These are phyloP conservation scores for Begonia masoniana DNA, from an alignment of 306 rosid species.

Conservation along the genomic window DNA sequence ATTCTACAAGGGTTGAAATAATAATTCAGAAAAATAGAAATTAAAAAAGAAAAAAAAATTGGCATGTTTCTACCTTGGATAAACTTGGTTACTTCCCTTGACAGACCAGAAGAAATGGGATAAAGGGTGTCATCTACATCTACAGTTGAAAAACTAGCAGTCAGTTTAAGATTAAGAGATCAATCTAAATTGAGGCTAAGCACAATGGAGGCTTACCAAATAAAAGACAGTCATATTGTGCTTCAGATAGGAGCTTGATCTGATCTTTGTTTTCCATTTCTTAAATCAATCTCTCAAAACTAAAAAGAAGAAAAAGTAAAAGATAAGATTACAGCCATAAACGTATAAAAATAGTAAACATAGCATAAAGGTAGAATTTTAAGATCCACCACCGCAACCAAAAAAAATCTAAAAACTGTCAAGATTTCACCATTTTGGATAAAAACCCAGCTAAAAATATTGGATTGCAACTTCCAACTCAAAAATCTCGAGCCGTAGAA, in stretches of 20 bases:
- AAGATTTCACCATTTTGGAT: too few relatives aligned
- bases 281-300: too few relatives aligned
- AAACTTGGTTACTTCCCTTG: constrained; percentile 35
- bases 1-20: constrained; percentile 22
- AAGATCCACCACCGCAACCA: too few relatives aligned
- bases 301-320: too few relatives aligned
- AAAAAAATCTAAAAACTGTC: too few relatives aligned
- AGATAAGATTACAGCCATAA: too few relatives aligned
- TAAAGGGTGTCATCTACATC: constrained; percentile 95
- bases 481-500: too few relatives aligned
- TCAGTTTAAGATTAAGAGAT: constrained; percentile 3
- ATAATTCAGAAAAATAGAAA: neutral
- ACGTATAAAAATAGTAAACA: too few relatives aligned
- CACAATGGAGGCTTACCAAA: constrained; percentile 38
- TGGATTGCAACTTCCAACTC: too few relatives aligned
- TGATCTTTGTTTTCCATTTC: constrained; percentile 31
- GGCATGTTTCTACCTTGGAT: too few relatives aligned
- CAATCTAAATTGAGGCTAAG: neutral
- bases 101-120: constrained; percentile 52
- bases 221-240: constrained; percentile 66
- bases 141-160: constrained; percentile 15
- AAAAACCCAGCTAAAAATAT: too few relatives aligned
- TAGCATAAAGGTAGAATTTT: too few relatives aligned
- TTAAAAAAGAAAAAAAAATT: neutral
- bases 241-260: constrained; percentile 23